Conservation (phyloP, 2,329 filamentous ascomycete genomes). For the Corniculantispora saksenae region DNA sequence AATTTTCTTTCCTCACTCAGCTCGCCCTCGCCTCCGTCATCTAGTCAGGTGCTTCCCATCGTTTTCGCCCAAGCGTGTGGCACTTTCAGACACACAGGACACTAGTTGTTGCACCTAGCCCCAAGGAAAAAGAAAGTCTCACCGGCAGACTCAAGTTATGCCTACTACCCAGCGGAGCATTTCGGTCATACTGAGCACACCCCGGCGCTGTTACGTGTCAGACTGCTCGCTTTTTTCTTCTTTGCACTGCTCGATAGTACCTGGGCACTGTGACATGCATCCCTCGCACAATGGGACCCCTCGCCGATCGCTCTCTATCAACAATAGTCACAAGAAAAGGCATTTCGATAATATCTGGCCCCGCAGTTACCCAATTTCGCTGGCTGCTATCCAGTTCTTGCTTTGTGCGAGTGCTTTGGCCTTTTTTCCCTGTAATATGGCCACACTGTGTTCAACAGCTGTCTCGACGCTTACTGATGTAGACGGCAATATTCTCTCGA, state of each 20-base stretch:
- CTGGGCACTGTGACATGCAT: slow-evolving; percentile 3
- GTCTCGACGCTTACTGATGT: background rate
- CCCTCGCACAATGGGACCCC: slow-evolving; percentile 4
- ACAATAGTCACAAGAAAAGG: background rate
- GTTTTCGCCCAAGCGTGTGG: background rate
- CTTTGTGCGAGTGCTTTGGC: slow-evolving; percentile 7
- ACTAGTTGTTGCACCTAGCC: slow-evolving; percentile 13
- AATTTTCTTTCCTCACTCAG: background rate
- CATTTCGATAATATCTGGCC: background rate
- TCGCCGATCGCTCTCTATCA: slow-evolving; percentile 13
- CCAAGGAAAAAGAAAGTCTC: slow-evolving; percentile 14
- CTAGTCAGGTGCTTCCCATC: background rate
- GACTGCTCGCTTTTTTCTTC: slow-evolving; percentile 22
- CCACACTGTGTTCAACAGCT: background rate
- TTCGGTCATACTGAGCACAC: background rate
- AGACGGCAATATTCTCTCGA: background rate
- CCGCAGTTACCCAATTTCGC: background rate
- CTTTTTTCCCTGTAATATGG: background rate
- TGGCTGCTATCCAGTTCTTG: background rate
- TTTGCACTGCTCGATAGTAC: slow-evolving; percentile 1
- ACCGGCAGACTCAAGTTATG: background rate
- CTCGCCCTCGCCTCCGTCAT: background rate
- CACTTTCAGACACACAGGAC: slow-evolving; percentile 12
- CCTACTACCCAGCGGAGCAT: background rate
- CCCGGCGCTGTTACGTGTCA: slow-evolving; percentile 20